Percentiles rank a stretch among this genome's conserved stretches.
phyloP scores from a whole-genome alignment of 106 monocot species.

The Posidonia australis region DNA sequence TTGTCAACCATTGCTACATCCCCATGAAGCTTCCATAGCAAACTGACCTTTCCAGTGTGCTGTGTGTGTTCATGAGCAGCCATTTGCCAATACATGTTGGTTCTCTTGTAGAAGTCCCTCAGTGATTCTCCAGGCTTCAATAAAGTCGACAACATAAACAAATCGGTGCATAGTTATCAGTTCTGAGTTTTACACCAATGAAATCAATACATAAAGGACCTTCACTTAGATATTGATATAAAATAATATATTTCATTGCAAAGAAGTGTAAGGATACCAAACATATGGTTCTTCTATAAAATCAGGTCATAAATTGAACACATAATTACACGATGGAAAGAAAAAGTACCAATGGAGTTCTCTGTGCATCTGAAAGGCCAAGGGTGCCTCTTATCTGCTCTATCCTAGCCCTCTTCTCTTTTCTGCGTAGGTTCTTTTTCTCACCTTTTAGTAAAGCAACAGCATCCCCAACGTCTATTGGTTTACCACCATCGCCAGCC shows the following conservation, averaged over 20 bases:
- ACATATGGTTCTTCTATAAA: no score
- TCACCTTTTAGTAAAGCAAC: slow-evolving; percentile 83
- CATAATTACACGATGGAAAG: background rate
- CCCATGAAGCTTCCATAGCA: background rate
- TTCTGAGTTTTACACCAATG: no score
- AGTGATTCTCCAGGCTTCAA: slow-evolving; percentile 89
- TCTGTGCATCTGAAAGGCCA: slow-evolving; percentile 93
- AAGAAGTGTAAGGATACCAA: background rate
- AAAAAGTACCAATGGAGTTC: slow-evolving; percentile 73
- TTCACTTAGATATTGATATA: background rate
- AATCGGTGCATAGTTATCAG: no score
- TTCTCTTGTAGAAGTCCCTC: slow-evolving; percentile 85
- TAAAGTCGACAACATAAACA: background rate
- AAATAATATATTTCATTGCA: background rate
- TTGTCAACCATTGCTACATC: background rate
- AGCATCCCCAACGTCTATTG: slow-evolving; percentile 50
- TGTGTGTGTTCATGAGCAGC: slow-evolving; percentile 98
- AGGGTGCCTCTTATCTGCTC: slow-evolving; percentile 91
- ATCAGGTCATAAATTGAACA: no score
- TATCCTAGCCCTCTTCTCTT: slow-evolving; percentile 89
- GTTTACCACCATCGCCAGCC: slow-evolving; percentile 16
- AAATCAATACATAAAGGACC: no score
- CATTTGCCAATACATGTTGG: slow-evolving; percentile 92
- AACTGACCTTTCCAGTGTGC: slow-evolving; percentile 93
- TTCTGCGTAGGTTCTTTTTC: slow-evolving; percentile 73